Evolutionary conservation across 2,329 filamentous ascomycete species (phyloP).

Genomic region (Penicillium sp.): DNA sequence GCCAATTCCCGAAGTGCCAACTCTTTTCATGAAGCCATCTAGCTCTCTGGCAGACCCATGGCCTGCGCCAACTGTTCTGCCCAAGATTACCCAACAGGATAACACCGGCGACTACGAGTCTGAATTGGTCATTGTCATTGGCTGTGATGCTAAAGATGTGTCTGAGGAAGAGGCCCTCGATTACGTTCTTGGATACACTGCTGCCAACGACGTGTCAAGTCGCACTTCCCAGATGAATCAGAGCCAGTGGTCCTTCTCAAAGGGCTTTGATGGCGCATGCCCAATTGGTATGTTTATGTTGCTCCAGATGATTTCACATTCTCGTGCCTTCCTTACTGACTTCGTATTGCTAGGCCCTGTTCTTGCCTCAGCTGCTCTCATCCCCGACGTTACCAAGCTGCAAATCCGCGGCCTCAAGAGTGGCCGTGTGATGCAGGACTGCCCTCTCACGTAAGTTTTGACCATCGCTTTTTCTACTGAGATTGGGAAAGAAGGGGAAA

Average conservation of each 20-base stretch:
- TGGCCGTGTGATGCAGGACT: constrained; percentile 54
- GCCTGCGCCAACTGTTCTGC: constrained; percentile 53
- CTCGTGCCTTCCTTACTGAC: not conserved
- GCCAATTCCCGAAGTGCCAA: constrained; percentile 55
- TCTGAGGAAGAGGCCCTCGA: constrained; percentile 57
- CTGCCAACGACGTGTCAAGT: constrained; percentile 64
- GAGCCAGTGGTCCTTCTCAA: constrained; percentile 60
- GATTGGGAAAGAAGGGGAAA: not conserved
- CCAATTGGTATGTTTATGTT: constrained; percentile 45
- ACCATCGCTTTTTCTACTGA: not conserved
- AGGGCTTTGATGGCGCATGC: constrained; percentile 60
- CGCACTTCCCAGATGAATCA: constrained; percentile 58
- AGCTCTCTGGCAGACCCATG: constrained; percentile 58
- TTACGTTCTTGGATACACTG: constrained; percentile 65
- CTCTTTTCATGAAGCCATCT: constrained; percentile 60
- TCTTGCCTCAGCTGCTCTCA: constrained; percentile 45
- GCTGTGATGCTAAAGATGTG: constrained; percentile 56
- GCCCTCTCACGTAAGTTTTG: constrained; percentile 41
- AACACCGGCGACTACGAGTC: constrained; percentile 62
- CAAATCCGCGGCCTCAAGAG: constrained; percentile 47
- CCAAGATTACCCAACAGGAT: constrained; percentile 54
- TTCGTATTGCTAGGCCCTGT: constrained; percentile 44
- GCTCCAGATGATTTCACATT: not conserved
- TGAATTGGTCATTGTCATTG: constrained; percentile 60
- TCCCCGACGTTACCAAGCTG: constrained; percentile 36